Conservation (phyloP, 805 yeast species). For the Yueomyces sp. region DNA sequence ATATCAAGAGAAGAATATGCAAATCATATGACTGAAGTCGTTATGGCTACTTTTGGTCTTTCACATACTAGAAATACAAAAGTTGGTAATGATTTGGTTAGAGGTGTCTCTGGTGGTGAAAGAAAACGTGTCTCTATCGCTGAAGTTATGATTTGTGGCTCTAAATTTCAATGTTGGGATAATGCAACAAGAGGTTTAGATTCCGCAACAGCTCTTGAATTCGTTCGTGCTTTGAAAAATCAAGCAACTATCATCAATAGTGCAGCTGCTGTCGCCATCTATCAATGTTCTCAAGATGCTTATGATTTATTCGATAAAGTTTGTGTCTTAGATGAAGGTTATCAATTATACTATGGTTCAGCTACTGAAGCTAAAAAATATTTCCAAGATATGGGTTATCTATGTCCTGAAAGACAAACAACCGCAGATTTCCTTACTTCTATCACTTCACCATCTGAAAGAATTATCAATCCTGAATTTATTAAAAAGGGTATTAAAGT, state of each 20-base stretch:
- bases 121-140: conserved; percentile 64
- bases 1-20: conserved; percentile 44
- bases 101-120: conserved; percentile 69
- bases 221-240: conserved; percentile 39
- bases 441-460: conserved; percentile 39
- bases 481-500: conserved; percentile 34
- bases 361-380: conserved; percentile 33
- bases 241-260: conserved; percentile 34
- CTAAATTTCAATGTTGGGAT: conserved; percentile 41
- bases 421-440: conserved; percentile 48
- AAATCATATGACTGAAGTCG: conserved; percentile 38
- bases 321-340: conserved; percentile 41
- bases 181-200: conserved; percentile 56
- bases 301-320: conserved; percentile 54
- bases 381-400: conserved; percentile 42
- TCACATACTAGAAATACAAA: conserved; percentile 45
- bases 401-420: conserved; percentile 43
- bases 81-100: conserved; percentile 43
- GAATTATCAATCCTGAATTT: conserved; percentile 29
- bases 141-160: conserved; percentile 41
- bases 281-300: conserved; percentile 50
- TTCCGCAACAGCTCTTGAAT: conserved; percentile 48
- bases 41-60: conserved; percentile 46
- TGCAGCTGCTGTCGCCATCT: conserved; percentile 50
- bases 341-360: conserved; percentile 41